Conservation (phyloP, 129 eudicot species). For the Tagetes erecta region DNA sequence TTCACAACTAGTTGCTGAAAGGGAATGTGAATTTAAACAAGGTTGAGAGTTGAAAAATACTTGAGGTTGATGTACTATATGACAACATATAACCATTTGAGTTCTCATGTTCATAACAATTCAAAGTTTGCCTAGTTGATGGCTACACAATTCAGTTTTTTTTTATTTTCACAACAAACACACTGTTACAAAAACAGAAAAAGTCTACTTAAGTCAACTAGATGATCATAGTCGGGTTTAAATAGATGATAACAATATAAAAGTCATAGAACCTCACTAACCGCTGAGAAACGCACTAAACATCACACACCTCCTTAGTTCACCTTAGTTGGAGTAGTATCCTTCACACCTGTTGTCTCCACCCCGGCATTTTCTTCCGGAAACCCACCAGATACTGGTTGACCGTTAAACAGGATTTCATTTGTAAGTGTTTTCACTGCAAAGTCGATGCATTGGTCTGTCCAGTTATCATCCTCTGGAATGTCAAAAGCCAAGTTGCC, state of each 20-base stretch:
- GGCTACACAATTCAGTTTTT: constrained; percentile 12
- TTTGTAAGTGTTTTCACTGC: constrained; percentile 75
- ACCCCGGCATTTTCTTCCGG: constrained; percentile 31
- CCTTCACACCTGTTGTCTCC: constrained; percentile 29
- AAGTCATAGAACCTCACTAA: constrained; percentile 7
- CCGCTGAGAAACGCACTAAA: constrained; percentile 6
- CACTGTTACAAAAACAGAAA: neutral
- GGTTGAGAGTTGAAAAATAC: neutral
- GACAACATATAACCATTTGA: neutral
- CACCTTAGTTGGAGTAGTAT: constrained; percentile 30
- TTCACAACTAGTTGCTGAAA: neutral
- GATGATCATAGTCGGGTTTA: constrained; percentile 8
- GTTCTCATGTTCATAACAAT: neutral
- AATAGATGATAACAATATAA: neutral
- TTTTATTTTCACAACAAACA: constrained; percentile 24
- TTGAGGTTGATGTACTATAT: neutral
- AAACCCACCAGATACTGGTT: constrained; percentile 26
- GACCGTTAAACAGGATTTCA: constrained; percentile 49
- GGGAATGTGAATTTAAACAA: neutral
- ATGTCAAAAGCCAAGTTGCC: constrained; percentile 40
- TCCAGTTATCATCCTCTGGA: constrained; percentile 46
- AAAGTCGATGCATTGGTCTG: constrained; percentile 77
- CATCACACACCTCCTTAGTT: constrained; percentile 15
- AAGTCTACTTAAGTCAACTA: constrained; percentile 26
- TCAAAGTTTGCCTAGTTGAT: constrained; percentile 2